Evolutionary conservation across 2,329 filamentous ascomycete species (phyloP).

Genomic region (Talaromyces sp.): DNA sequence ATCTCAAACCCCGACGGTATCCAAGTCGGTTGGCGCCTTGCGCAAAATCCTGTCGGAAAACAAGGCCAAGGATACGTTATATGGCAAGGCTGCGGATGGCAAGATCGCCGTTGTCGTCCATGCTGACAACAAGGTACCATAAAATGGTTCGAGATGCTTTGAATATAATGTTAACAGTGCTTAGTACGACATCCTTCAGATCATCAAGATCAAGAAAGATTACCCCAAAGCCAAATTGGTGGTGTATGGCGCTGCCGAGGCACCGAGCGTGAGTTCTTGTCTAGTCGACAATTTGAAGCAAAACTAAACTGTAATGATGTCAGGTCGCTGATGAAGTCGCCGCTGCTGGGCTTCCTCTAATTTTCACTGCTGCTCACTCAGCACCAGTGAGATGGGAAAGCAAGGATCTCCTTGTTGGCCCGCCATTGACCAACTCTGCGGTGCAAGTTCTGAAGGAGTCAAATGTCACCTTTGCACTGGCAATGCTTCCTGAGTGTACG

Average conservation of each 20-base stretch:
- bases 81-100: slow-evolving; percentile 36
- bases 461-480: slow-evolving; percentile 28
- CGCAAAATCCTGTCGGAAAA: slow-evolving; percentile 37
- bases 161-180: slow-evolving; percentile 15
- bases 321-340: slow-evolving; percentile 42
- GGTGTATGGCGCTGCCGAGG: slow-evolving; percentile 40
- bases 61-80: slow-evolving; percentile 36
- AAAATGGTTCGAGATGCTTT: background rate
- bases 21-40: slow-evolving; percentile 30
- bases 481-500: slow-evolving; percentile 15
- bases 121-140: slow-evolving; percentile 31
- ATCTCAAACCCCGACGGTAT: slow-evolving; percentile 28
- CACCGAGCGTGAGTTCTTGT: slow-evolving; percentile 26
- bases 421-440: slow-evolving; percentile 41
- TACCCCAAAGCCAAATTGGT: slow-evolving; percentile 22
- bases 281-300: background rate
- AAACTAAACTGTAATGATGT: background rate
- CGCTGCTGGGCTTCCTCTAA: slow-evolving; percentile 41
- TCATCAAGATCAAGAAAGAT: slow-evolving; percentile 27
- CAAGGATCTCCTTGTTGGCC: slow-evolving; percentile 39
- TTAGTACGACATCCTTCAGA: slow-evolving; percentile 41
- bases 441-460: slow-evolving; percentile 41
- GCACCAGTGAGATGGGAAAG: slow-evolving; percentile 35
- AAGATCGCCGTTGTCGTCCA: slow-evolving; percentile 42
- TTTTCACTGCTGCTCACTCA: slow-evolving; percentile 40